Base-by-base conservation (phyloP, 192 early-diverging fungal species). In the Podila minutissima region DNA sequence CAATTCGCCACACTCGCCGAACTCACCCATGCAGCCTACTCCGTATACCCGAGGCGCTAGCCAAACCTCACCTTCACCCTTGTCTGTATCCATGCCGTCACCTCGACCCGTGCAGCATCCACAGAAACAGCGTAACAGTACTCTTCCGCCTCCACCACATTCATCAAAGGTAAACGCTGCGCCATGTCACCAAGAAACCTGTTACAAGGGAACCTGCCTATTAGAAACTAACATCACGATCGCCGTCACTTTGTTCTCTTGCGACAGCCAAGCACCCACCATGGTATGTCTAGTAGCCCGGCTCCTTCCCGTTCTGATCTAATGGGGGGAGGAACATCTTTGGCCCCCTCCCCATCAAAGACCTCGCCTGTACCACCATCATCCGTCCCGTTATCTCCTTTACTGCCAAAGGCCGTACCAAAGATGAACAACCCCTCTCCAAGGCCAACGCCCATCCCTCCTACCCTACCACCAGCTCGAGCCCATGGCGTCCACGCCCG, bases 401-500 rank as follows among this genome's bases (percentile, higher is more conserved):
- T 31, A 57, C 62, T 9, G 10, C 46, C 69, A 11, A 71, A 24
- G 22, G 7, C 41, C 7, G 10, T 29, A 51, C 17, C 59, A 11
- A 53, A 17, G 24, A 19, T 41, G 31, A 24, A 41, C 32, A 32
- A 66, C 35, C 17, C 70, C 19, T 32, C 61, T 31, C 62, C 70
- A 35, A 69, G 67, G 62, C 29, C 69, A 0, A 61, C 70, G 29
- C 24, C 65, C 15, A 33, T 46, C 19, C 77, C 77, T 13, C 77
- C 77, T 69, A 69, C 77, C 59, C 46, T 81, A 58, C 77, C 77
- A 26, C 77, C 77, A 49, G 71, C 77, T 17, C 72, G 77, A 49
- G 77, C 71, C 31, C 77, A 81, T 37, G 77, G 77, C 35, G 68
- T 81, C 62, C 70, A 81, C 64, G 77, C 77, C 32, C 77, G 77